phyloP scores from a whole-genome alignment of 495 filamentous ascomycete genomes.

The Penicillium paxilli region DNA sequence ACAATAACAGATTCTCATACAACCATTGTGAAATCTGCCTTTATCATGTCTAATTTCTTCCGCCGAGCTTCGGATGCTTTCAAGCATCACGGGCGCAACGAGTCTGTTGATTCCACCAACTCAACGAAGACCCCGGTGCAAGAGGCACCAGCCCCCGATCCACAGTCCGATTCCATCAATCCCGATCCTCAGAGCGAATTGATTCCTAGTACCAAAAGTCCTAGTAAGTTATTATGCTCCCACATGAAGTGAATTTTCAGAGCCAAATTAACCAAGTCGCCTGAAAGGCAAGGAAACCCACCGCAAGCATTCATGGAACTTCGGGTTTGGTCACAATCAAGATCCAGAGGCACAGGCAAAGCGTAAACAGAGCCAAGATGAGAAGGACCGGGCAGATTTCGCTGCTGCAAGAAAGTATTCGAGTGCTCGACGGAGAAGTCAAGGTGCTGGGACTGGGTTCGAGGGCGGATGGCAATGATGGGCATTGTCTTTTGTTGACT shows the following conservation, averaged over 20 bases:
- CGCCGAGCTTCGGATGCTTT: constrained; percentile 6
- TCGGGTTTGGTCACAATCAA: constrained; percentile 1
- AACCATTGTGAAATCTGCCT: neutral
- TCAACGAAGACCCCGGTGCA: neutral
- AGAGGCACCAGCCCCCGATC: neutral
- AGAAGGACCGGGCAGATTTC: constrained; percentile 2
- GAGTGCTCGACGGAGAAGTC: neutral
- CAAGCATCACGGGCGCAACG: constrained; percentile 1
- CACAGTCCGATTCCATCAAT: neutral
- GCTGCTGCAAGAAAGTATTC: constrained; percentile 6
- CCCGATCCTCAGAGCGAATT: neutral
- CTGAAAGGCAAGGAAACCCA: neutral
- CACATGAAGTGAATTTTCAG: neutral
- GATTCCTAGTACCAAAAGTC: neutral
- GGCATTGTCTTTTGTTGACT: neutral
- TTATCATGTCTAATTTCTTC: constrained; percentile 4
- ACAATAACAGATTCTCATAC: neutral
- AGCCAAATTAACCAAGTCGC: neutral
- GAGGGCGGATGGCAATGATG: constrained; percentile 7
- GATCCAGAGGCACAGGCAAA: neutral
- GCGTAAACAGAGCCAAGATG: neutral
- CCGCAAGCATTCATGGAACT: neutral
- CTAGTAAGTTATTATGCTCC: neutral
- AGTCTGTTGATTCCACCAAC: constrained; percentile 4
- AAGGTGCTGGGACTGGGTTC: constrained; percentile 5